Percentiles rank a stretch among this genome's conserved stretches.
These are phyloP conservation scores for Xylaria sp. DNA, from an alignment of 2,329 filamentous ascomycete genomes.

Conservation along the genomic window DNA sequence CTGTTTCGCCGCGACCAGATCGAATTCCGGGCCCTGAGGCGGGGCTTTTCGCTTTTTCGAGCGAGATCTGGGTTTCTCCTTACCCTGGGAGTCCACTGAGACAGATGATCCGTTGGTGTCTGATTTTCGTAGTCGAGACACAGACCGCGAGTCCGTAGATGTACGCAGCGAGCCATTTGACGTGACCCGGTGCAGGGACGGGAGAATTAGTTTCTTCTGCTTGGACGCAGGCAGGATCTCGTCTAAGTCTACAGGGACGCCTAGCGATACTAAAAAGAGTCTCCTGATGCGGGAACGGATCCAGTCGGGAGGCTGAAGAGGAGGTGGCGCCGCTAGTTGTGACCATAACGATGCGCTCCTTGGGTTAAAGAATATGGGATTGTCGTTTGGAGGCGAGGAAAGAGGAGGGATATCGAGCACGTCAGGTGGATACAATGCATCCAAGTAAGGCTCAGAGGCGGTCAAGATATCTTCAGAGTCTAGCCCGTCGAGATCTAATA, in stretches of 20 bases:
- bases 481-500: conserved; percentile 74
- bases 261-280: conserved; percentile 93
- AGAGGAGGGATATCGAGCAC: conserved; percentile 62
- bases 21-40: conserved; percentile 77
- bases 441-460: conserved; percentile 72
- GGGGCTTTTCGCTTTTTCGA: conserved; percentile 65
- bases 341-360: conserved; percentile 94
- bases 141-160: conserved; percentile 64
- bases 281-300: conserved; percentile 94
- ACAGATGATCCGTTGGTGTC: conserved; percentile 66
- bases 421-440: conserved; percentile 71
- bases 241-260: conserved; percentile 94
- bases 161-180: conserved; percentile 63
- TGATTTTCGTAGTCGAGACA: conserved; percentile 58
- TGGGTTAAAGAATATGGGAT: conserved; percentile 81
- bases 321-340: conserved; percentile 92
- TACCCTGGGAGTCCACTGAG: conserved; percentile 68
- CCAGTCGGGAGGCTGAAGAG: conserved; percentile 96
- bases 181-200: conserved; percentile 67
- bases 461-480: conserved; percentile 68
- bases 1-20: conserved; percentile 80
- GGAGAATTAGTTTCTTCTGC: conserved; percentile 95
- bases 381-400: conserved; percentile 63
- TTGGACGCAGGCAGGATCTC: conserved; percentile 97
- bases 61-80: conserved; percentile 53